A percentile compares a stretch with the other conserved stretches of the same genome.
Evolutionary conservation across 805 yeast genomes (phyloP).

Genomic region (Starmera quercuum): DNA sequence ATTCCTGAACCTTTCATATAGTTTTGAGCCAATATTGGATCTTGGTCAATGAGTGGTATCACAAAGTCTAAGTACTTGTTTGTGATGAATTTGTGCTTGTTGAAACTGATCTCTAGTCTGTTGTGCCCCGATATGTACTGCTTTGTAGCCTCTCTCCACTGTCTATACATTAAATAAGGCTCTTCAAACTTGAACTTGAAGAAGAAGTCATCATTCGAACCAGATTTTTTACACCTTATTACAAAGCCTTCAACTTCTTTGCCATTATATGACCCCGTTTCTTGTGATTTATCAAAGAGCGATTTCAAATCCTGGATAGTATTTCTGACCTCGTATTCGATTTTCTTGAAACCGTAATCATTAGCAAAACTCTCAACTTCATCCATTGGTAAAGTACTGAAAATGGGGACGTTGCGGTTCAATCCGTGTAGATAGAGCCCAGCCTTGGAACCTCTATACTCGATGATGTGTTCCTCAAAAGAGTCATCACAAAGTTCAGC

Average conservation of each 20-base stretch:
- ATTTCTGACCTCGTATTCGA: slow-evolving; percentile 36
- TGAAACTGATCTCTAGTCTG: slow-evolving; percentile 30
- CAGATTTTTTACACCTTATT: slow-evolving; percentile 46
- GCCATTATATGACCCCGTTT: slow-evolving; percentile 63
- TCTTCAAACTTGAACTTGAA: slow-evolving; percentile 94
- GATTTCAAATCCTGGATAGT: slow-evolving; percentile 33
- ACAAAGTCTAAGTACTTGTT: slow-evolving; percentile 65
- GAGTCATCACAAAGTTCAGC: slow-evolving; percentile 88
- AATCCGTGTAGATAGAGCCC: slow-evolving; percentile 91
- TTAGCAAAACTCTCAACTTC: slow-evolving; percentile 54
- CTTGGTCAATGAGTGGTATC: slow-evolving; percentile 40
- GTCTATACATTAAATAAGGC: slow-evolving; percentile 86
- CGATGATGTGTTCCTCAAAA: slow-evolving; percentile 90
- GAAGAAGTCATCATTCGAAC: slow-evolving; percentile 44
- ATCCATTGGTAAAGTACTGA: slow-evolving; percentile 57
- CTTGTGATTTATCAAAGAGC: slow-evolving; percentile 49
- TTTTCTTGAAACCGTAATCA: slow-evolving; percentile 62
- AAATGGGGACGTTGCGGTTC: slow-evolving; percentile 57
- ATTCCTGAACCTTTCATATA: slow-evolving; percentile 61
- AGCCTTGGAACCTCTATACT: slow-evolving; percentile 54
- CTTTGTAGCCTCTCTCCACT: slow-evolving; percentile 82
- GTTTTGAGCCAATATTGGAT: slow-evolving; percentile 37
- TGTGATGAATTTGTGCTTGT: slow-evolving; percentile 53
- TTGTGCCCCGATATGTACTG: slow-evolving; percentile 30
- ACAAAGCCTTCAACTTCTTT: slow-evolving; percentile 92